Conservation (phyloP, 345 rosid species). For the Populus nigra region DNA sequence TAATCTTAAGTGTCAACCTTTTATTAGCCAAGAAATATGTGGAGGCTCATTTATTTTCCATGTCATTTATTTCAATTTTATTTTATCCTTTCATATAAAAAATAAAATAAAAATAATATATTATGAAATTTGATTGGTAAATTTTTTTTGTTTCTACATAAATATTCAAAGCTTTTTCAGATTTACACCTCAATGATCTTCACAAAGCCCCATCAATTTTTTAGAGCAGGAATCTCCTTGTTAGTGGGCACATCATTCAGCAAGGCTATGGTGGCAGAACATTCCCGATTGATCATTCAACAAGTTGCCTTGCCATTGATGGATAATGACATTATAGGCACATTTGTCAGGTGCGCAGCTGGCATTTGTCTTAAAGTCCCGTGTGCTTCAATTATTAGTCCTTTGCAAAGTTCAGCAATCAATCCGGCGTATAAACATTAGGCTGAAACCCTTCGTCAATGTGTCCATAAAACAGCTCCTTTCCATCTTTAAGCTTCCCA, state of each 20-base stretch:
- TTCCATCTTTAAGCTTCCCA: background rate
- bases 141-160: no score
- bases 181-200: background rate
- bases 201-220: background rate
- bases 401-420: background rate
- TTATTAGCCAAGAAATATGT: no score
- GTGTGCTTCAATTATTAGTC: background rate
- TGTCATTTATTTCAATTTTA: no score
- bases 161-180: background rate
- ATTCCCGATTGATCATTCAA: background rate
- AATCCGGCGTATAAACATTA: background rate
- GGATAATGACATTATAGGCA: background rate
- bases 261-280: background rate
- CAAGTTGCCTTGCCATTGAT: background rate
- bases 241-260: background rate
- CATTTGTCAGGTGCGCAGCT: background rate
- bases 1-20: no score
- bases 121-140: no score
- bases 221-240: background rate
- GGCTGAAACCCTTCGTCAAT: background rate
- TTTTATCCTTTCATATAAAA: no score
- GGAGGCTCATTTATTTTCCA: no score
- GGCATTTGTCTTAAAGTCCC: background rate
- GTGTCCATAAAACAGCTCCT: background rate
- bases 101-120: no score